A percentile compares a stretch with the other conserved stretches of the same genome.
Evolutionary conservation across 352 stramenopile species (phyloP).

Genomic region (Pythium coloratum): DNA sequence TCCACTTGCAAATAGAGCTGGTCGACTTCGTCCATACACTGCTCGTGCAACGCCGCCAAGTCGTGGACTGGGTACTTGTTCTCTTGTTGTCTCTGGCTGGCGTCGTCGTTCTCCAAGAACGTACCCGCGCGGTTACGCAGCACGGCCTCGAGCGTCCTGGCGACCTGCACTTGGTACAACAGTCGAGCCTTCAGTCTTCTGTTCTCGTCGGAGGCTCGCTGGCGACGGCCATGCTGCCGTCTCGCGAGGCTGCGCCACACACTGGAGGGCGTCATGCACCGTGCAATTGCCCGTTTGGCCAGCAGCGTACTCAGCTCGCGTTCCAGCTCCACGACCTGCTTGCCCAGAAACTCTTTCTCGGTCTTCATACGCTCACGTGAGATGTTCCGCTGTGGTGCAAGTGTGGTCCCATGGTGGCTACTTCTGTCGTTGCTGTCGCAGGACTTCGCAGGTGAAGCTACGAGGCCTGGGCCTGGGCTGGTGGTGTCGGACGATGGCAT

Average conservation of each 20-base stretch:
- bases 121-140: slow-evolving; percentile 12
- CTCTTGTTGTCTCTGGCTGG: too few relatives aligned
- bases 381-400: too few relatives aligned
- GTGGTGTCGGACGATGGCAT: too few relatives aligned
- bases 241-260: slow-evolving; percentile 15
- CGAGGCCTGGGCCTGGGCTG: too few relatives aligned
- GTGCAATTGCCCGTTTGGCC: background rate
- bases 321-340: background rate
- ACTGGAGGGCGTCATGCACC: background rate
- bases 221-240: background rate
- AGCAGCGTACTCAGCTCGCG: slow-evolving; percentile 1
- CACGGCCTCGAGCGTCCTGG: slow-evolving; percentile 9
- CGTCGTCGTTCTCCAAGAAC: slow-evolving; percentile 9
- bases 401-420: too few relatives aligned
- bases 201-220: slow-evolving; percentile 8
- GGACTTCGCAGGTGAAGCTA: too few relatives aligned
- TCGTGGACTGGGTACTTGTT: slow-evolving; percentile 13
- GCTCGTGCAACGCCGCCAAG: slow-evolving; percentile 12
- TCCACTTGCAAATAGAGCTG: slow-evolving; percentile 9
- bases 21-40: slow-evolving; percentile 23
- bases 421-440: too few relatives aligned
- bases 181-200: background rate
- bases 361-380: slow-evolving; percentile 1
- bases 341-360: background rate
- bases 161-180: slow-evolving; percentile 10